phyloP scores from a whole-genome alignment of 1,284 basidiomycete genomes.

The Vanrija sp. region DNA sequence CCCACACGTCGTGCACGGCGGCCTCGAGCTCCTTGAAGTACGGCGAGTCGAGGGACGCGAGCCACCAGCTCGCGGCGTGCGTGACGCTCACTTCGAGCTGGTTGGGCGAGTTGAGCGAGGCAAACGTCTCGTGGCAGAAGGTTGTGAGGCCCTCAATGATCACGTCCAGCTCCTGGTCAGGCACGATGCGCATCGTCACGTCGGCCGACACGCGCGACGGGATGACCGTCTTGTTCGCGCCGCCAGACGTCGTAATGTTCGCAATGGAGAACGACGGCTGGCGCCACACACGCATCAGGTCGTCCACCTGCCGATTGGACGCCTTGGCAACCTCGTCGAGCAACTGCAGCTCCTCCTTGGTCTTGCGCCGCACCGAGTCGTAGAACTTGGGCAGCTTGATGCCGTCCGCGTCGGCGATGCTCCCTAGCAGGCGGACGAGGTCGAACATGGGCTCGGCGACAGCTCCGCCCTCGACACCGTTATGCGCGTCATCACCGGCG shows the following conservation, averaged over 20 bases:
- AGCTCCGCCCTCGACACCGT: slow-evolving; percentile 85
- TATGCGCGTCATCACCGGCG: slow-evolving; percentile 45
- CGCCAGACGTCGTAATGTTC: slow-evolving; percentile 37
- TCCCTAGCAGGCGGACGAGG: slow-evolving; percentile 79
- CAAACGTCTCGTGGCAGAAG: slow-evolving; percentile 63
- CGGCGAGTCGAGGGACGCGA: slow-evolving; percentile 73
- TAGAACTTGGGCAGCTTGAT: slow-evolving; percentile 83
- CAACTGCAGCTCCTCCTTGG: slow-evolving; percentile 62
- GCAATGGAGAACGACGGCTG: slow-evolving; percentile 45
- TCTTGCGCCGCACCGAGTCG: slow-evolving; percentile 65
- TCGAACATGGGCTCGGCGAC: slow-evolving; percentile 86
- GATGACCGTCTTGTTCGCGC: slow-evolving; percentile 67
- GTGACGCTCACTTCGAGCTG: slow-evolving; percentile 69
- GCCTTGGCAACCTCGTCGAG: slow-evolving; percentile 63
- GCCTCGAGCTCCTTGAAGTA: slow-evolving; percentile 80
- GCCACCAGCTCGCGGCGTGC: slow-evolving; percentile 92
- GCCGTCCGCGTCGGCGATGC: slow-evolving; percentile 60
- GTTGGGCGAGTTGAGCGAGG: slow-evolving; percentile 64
- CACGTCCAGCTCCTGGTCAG: slow-evolving; percentile 72
- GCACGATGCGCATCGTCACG: slow-evolving; percentile 85
- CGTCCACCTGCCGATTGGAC: slow-evolving; percentile 62
- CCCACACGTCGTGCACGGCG: slow-evolving; percentile 81
- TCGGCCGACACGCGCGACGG: slow-evolving; percentile 74
- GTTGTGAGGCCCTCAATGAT: slow-evolving; percentile 63
- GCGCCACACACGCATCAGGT: slow-evolving; percentile 71